A percentile compares a stretch with the other conserved stretches of the same genome.
These are phyloP conservation scores for Gossypium australe DNA, from an alignment of 345 rosid genomes.

Conservation along the genomic window DNA sequence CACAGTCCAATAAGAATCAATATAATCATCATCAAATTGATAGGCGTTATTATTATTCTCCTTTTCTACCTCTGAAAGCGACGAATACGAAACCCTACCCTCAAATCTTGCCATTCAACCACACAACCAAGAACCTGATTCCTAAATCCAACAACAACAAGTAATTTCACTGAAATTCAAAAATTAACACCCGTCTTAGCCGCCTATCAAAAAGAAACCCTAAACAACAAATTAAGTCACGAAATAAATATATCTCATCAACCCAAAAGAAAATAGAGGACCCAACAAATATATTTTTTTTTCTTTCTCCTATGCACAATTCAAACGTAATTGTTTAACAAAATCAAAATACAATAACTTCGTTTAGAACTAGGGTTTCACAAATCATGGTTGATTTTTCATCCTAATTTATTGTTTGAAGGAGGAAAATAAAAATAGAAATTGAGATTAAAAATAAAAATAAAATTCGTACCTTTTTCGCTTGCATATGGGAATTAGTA, in stretches of 20 bases:
- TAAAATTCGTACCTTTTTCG: not conserved
- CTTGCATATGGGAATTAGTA: not conserved
- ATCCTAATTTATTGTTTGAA: not conserved
- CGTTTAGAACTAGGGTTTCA: not conserved
- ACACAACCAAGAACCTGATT: constrained; percentile 7
- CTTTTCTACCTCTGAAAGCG: constrained; percentile 26
- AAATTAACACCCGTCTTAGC: not conserved
- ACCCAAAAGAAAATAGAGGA: not conserved
- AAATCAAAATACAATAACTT: not conserved
- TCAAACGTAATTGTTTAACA: not conserved
- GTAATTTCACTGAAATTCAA: constrained; percentile 2
- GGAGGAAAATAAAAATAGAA: not conserved
- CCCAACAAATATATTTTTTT: not conserved
- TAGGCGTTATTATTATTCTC: constrained; percentile 18
- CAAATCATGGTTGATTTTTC: not conserved
- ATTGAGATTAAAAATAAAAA: not conserved
- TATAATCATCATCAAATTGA: constrained; percentile 26
- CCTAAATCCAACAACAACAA: constrained; percentile 11
- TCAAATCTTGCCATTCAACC: constrained; percentile 33
- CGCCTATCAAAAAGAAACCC: not conserved
- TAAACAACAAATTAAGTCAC: not conserved
- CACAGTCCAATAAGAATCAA: constrained; percentile 30
- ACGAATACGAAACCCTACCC: constrained; percentile 35
- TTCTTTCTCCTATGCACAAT: not conserved
- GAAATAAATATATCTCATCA: not conserved